Evolutionary conservation across 2,329 filamentous ascomycete genomes (phyloP), one percentile per base, ranked within the genome.

Genomic region (Apiospora koreana): DNA sequence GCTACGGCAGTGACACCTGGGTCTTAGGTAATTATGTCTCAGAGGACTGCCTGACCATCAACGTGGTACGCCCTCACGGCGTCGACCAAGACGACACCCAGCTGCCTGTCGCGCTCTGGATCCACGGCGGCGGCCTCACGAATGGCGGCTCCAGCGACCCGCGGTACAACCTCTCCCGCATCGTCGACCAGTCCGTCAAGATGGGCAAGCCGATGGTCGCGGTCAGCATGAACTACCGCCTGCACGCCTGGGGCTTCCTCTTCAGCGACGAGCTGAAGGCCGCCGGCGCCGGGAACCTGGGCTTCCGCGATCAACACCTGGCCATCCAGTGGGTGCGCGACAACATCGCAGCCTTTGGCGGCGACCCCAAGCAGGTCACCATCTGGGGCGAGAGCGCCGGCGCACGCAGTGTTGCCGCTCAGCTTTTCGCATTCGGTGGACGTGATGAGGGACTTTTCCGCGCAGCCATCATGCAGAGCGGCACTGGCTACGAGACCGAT

Each of bases 11-110:
- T 46, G 78, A 83, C 68, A 74, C 74, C 25, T 73, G 70, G 70
- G 71, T 70, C 21, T 41, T 73, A 58, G 76, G 75, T n/a, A 74
- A 74, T 68, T 66, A 72, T 46, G 71, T 76, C 45, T 75, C 79
- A 65, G 87, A 89, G 75, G 83, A 88, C 71, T 89, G 87, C 72
- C 80, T 89, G 6, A 86, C 85, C 64, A 77, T 89, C 73, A 89
- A 88, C 73, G 82, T 90, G 8, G 80, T 89, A n/a, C 83, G 87
- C 8, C 85, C 86, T 0, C 76, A 82, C 42, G 83, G 83, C 14
- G 38, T 73, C 76, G 21, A 73, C 75, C 42, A 70, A 67, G 6
- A 42, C n/a, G 41, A 28, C 12, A 21, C 66, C 66, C 31, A 54
- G 14, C 41, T 86, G 16, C 84, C 84, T 2, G 83, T 86, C 2